Percentiles rank a stretch among this genome's conserved stretches.
These are phyloP conservation scores for Tremellales sp. DNA, from an alignment of 1,284 basidiomycete species.

Conservation along the genomic window DNA sequence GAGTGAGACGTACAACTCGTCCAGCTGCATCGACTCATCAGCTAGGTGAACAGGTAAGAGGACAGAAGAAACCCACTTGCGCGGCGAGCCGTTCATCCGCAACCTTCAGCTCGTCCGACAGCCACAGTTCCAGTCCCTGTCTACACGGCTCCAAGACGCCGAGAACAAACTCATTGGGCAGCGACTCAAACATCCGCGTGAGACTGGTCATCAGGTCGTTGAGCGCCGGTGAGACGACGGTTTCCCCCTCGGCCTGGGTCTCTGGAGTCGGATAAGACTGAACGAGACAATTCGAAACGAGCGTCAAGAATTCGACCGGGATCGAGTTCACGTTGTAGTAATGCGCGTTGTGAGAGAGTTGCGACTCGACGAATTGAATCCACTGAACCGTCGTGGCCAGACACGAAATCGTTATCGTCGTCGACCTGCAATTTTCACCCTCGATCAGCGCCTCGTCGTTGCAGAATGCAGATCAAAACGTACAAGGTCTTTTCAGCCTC, in stretches of 20 bases:
- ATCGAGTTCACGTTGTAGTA: constrained; percentile 39
- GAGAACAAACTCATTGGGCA: constrained; percentile 18
- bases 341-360: constrained; percentile 26
- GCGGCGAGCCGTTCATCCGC: constrained; percentile 4
- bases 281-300: constrained; percentile 25
- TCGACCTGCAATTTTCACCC: constrained; percentile 17
- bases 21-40: constrained; percentile 18
- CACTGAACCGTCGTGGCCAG: constrained; percentile 26
- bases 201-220: constrained; percentile 20
- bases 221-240: constrained; percentile 22
- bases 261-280: constrained; percentile 23
- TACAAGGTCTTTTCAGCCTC: constrained; percentile 21
- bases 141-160: constrained; percentile 15
- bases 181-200: constrained; percentile 4
- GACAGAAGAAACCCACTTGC: constrained; percentile 9
- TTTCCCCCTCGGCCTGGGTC: neutral
- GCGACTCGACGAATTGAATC: constrained; percentile 24
- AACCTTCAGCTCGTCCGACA: constrained; percentile 19
- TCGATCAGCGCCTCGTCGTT: constrained; percentile 6
- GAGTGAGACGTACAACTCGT: constrained; percentile 32
- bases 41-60: neutral
- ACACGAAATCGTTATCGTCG: constrained; percentile 38
- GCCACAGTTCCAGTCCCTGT: constrained; percentile 12
- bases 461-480: constrained; percentile 2
- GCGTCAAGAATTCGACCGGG: constrained; percentile 35